Conservation (phyloP, 108 stramenopile genomes). For the Hondaea fermentalgiana region DNA sequence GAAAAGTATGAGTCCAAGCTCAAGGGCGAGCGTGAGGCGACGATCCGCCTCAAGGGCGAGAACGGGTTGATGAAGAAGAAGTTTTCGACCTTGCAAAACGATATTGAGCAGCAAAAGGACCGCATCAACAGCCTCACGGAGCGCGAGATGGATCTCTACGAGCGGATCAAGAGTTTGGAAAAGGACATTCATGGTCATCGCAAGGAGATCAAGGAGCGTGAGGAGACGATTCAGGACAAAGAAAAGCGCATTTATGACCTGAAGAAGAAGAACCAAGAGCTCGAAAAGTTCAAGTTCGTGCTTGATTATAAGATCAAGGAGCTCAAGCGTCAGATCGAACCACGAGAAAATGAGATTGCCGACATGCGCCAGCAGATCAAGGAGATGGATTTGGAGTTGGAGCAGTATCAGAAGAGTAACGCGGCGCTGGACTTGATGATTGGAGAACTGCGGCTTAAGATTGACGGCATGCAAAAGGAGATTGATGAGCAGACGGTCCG, state of each 20-base stretch:
- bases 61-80: conserved; percentile 60
- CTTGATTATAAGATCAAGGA: conserved; percentile 61
- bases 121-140: conserved; percentile 24
- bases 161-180: conserved; percentile 32
- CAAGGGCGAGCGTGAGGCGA: conserved; percentile 38
- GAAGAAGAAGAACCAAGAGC: conserved; percentile 65
- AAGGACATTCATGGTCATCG: conserved; percentile 40
- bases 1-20: conserved; percentile 44
- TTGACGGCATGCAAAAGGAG: conserved; percentile 42
- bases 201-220: conserved; percentile 46
- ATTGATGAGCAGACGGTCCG: conserved; percentile 24
- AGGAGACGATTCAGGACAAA: conserved; percentile 53
- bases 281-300: conserved; percentile 64
- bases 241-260: conserved; percentile 61
- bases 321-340: conserved; percentile 61
- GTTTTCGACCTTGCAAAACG: conserved; percentile 44
- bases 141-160: conserved; percentile 32
- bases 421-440: conserved; percentile 52
- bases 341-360: conserved; percentile 55
- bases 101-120: conserved; percentile 53
- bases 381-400: conserved; percentile 45
- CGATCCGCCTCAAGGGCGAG: conserved; percentile 50
- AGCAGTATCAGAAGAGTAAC: conserved; percentile 55
- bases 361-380: conserved; percentile 56
- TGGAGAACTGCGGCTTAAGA: conserved; percentile 49